Evolutionary conservation across 192 early-diverging fungal species (phyloP).

Genomic region (Podila clonocystis): DNA sequence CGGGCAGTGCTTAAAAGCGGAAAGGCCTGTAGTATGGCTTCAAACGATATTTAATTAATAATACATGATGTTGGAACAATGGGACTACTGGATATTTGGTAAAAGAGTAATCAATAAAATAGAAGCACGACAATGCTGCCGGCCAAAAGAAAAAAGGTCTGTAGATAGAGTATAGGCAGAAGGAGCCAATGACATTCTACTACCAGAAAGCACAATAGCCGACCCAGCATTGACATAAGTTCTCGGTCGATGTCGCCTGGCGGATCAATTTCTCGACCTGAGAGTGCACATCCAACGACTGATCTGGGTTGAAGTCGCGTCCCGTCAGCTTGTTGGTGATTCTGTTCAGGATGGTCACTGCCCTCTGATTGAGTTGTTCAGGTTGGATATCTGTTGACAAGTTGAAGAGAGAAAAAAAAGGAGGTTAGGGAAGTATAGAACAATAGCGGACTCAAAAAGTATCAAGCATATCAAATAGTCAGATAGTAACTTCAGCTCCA

Average conservation of each 20-base stretch:
- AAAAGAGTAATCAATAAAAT: too few relatives aligned
- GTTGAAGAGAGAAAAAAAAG: too few relatives aligned
- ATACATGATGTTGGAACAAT: too few relatives aligned
- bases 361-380: slow-evolving; percentile 57
- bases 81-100: too few relatives aligned
- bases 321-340: slow-evolving; percentile 93
- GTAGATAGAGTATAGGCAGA: too few relatives aligned
- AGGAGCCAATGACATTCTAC: not conserved
- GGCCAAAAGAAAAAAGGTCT: too few relatives aligned
- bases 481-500: not conserved
- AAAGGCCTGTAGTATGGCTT: too few relatives aligned
- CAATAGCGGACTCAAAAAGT: too few relatives aligned
- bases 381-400: slow-evolving; percentile 13
- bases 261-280: slow-evolving; percentile 92
- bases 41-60: too few relatives aligned
- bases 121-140: too few relatives aligned
- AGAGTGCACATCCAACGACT: slow-evolving; percentile 76
- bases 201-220: slow-evolving; percentile 69
- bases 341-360: slow-evolving; percentile 84
- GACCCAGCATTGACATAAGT: slow-evolving; percentile 82
- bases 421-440: too few relatives aligned
- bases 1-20: too few relatives aligned
- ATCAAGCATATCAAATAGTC: not conserved
- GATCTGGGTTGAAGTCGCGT: slow-evolving; percentile 87
- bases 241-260: slow-evolving; percentile 91